These are phyloP conservation scores for Termitomyces sp. DNA, from an alignment of 1,284 basidiomycete species.

Conservation along the genomic window DNA sequence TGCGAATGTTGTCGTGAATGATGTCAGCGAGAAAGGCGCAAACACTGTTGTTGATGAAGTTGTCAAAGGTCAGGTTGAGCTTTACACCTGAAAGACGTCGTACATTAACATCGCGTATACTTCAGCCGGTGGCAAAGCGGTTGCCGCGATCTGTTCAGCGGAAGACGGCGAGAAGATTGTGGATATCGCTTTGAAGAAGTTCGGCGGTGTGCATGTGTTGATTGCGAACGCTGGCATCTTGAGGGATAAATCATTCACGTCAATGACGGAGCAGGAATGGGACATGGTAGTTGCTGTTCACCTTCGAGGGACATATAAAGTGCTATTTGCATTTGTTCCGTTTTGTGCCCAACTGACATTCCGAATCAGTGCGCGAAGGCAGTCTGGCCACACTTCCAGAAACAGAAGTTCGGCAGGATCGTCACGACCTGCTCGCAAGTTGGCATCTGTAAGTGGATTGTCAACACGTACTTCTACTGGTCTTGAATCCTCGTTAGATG, in stretches of 20 bases:
- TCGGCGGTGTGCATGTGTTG: conserved; percentile 85
- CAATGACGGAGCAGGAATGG: conserved; percentile 93
- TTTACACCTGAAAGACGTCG: background rate
- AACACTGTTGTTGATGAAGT: conserved; percentile 86
- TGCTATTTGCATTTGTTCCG: conserved; percentile 18
- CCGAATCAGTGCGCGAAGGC: conserved; percentile 76
- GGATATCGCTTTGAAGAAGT: conserved; percentile 82
- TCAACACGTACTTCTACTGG: no score
- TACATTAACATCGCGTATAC: conserved; percentile 4
- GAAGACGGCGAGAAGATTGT: conserved; percentile 92
- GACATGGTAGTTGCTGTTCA: conserved; percentile 81
- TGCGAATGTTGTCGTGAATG: conserved; percentile 96
- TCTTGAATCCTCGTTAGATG: conserved; percentile 47
- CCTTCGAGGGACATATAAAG: conserved; percentile 61
- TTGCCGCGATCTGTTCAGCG: conserved; percentile 80
- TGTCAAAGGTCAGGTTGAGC: conserved; percentile 52
- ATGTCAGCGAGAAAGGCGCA: conserved; percentile 85
- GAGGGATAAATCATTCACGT: conserved; percentile 86
- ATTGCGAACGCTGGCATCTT: conserved; percentile 95
- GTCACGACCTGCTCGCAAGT: conserved; percentile 92
- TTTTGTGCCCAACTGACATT: background rate
- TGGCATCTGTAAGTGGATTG: conserved; percentile 70
- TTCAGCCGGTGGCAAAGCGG: conserved; percentile 84
- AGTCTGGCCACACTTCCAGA: conserved; percentile 95
- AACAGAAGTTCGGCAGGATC: conserved; percentile 96